These are phyloP conservation scores for Rhododendron griersonianum DNA, from an alignment of 148 eudicot species.

Conservation along the genomic window DNA sequence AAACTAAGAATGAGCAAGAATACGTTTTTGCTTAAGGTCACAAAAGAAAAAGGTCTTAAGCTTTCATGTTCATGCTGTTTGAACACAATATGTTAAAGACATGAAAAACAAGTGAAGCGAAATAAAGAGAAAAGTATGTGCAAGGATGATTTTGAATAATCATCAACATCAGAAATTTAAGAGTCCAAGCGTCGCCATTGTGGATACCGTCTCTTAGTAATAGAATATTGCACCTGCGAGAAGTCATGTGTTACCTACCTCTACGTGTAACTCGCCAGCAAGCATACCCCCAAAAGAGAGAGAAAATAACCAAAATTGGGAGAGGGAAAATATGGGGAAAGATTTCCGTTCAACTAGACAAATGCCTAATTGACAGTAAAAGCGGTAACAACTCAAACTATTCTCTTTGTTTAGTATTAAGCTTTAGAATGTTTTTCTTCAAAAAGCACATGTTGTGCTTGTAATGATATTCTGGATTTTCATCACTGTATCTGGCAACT, in stretches of 20 bases:
- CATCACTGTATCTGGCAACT: conserved; percentile 15
- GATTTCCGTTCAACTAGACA: neutral
- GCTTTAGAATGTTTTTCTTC: conserved; percentile 9
- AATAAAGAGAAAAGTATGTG: neutral
- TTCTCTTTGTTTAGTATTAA: conserved; percentile 11
- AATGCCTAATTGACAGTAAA: neutral
- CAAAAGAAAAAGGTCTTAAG: too few species aligned
- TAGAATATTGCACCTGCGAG: too few species aligned
- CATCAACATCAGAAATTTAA: neutral
- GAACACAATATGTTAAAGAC: neutral
- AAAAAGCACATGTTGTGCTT: conserved; percentile 16
- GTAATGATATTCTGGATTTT: conserved; percentile 18
- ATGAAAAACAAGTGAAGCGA: neutral
- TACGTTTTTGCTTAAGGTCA: too few species aligned
- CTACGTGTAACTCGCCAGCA: neutral
- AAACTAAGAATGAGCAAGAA: too few species aligned
- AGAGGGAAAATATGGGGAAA: neutral
- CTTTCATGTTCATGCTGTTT: too few species aligned
- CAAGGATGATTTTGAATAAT: neutral
- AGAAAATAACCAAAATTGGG: neutral
- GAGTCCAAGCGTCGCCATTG: too few species aligned
- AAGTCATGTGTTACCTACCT: neutral
- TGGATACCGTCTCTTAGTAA: too few species aligned
- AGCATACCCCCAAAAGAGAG: neutral
- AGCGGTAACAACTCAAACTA: neutral